A percentile compares a stretch with the other conserved stretches of the same genome.
Conservation (phyloP, 2,329 filamentous ascomycete genomes). For the Aspergillus sp. region DNA sequence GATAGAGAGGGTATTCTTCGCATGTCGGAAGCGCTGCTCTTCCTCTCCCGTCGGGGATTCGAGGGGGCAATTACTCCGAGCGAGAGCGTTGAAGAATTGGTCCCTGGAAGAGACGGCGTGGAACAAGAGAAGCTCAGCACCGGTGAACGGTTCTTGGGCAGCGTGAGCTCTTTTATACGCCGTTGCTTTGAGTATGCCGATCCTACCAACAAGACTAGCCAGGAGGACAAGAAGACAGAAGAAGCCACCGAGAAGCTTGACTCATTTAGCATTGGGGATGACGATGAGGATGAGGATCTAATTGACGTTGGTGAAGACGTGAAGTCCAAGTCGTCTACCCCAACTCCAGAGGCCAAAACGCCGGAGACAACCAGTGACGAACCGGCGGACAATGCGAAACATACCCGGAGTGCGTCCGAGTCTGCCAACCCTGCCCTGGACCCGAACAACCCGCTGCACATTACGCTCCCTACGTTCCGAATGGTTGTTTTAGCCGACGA, state of each 20-base stretch:
- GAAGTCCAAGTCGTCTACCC: slow-evolving; percentile 26
- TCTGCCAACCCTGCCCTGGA: slow-evolving; percentile 88
- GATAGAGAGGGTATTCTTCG: slow-evolving; percentile 92
- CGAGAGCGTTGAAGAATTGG: slow-evolving; percentile 56
- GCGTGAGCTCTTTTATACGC: slow-evolving; percentile 92
- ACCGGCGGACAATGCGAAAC: slow-evolving; percentile 31
- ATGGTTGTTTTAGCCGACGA: slow-evolving; percentile 98
- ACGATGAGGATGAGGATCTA: slow-evolving; percentile 57
- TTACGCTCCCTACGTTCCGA: slow-evolving; percentile 94
- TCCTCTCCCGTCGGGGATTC: slow-evolving; percentile 84
- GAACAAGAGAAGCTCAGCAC: slow-evolving; percentile 55
- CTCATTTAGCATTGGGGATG: slow-evolving; percentile 75
- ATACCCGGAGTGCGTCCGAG: slow-evolving; percentile 65
- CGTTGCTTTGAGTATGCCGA: slow-evolving; percentile 98
- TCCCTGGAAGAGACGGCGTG: slow-evolving; percentile 31
- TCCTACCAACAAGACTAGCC: slow-evolving; percentile 63
- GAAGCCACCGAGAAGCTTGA: slow-evolving; percentile 44
- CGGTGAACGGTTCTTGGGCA: slow-evolving; percentile 87
- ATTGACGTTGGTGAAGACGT: slow-evolving; percentile 40
- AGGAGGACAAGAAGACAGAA: slow-evolving; percentile 31
- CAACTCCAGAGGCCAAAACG: slow-evolving; percentile 2
- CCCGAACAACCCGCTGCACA: slow-evolving; percentile 88
- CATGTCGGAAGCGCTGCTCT: slow-evolving; percentile 91
- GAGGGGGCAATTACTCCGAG: slow-evolving; percentile 71
- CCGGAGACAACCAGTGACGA: slow-evolving; percentile 15